A percentile compares a stretch with the other conserved stretches of the same genome.
Evolutionary conservation across 345 rosid species (phyloP).

Genomic region (Melaleuca alternifolia): DNA sequence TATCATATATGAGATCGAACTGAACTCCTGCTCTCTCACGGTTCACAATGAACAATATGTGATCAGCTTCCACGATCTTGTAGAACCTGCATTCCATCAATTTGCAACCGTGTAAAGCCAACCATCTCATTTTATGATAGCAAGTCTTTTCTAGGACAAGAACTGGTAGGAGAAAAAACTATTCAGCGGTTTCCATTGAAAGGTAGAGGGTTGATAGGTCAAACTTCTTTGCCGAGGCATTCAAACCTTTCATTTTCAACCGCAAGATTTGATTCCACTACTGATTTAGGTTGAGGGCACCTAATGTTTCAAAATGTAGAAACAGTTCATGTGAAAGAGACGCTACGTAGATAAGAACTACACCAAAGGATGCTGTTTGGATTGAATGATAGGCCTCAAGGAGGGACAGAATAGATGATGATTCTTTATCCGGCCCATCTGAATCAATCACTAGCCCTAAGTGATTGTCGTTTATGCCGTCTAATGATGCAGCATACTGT

Average conservation of each 20-base stretch:
- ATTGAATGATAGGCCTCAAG: background rate
- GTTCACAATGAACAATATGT: constrained; percentile 63
- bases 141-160: background rate
- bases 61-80: constrained; percentile 88
- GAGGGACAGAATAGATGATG: background rate
- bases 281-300: background rate
- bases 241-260: background rate
- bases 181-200: background rate
- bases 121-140: background rate
- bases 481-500: background rate
- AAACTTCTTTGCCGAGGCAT: background rate
- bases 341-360: background rate
- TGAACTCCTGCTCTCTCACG: constrained; percentile 91
- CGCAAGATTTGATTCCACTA: background rate
- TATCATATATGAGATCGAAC: constrained; percentile 84
- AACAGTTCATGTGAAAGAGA: background rate
- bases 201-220: background rate
- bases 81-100: constrained; percentile 55
- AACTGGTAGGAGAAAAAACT: background rate
- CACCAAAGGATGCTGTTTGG: background rate
- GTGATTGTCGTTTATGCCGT: background rate
- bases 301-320: background rate
- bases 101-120: background rate
- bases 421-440: background rate
- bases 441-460: background rate